These are phyloP conservation scores for Coemansia sp. DNA, from an alignment of 192 early-diverging fungal genomes.

Conservation along the genomic window DNA sequence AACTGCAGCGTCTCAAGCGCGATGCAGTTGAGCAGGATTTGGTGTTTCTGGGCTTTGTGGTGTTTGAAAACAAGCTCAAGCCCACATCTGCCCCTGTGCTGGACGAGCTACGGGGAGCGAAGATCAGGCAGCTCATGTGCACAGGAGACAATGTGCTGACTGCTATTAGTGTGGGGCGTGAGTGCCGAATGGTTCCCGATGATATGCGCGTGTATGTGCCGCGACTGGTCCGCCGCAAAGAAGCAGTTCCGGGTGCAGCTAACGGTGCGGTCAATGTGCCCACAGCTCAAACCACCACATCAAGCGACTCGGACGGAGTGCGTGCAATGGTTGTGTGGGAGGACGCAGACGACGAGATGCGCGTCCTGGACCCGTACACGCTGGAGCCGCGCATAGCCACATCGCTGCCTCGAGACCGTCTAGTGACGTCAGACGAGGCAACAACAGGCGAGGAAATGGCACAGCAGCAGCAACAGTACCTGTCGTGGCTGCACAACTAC, in stretches of 20 bases:
- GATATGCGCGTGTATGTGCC: constrained; percentile 76
- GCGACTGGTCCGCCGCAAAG: constrained; percentile 56
- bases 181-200: constrained; percentile 85
- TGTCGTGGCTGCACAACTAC: constrained; percentile 42
- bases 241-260: neutral
- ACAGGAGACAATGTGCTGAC: constrained; percentile 98
- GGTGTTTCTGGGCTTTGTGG: constrained; percentile 89
- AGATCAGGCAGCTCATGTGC: constrained; percentile 96
- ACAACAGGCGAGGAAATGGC: constrained; percentile 46
- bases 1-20: constrained; percentile 70
- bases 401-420: constrained; percentile 22
- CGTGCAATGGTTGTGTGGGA: constrained; percentile 55
- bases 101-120: constrained; percentile 71
- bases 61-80: constrained; percentile 99
- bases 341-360: constrained; percentile 57
- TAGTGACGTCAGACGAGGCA: constrained; percentile 36
- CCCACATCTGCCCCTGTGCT: constrained; percentile 77
- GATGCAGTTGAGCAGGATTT: constrained; percentile 82
- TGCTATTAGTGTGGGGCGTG: constrained; percentile 88
- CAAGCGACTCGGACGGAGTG: constrained; percentile 3
- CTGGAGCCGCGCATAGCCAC: constrained; percentile 47
- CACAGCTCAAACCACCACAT: neutral
- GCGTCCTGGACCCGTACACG: constrained; percentile 57
- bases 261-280: neutral
- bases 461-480: constrained; percentile 46